Conservation (phyloP, 2,329 filamentous ascomycete genomes). For the Zasmidium citrigriseum region DNA sequence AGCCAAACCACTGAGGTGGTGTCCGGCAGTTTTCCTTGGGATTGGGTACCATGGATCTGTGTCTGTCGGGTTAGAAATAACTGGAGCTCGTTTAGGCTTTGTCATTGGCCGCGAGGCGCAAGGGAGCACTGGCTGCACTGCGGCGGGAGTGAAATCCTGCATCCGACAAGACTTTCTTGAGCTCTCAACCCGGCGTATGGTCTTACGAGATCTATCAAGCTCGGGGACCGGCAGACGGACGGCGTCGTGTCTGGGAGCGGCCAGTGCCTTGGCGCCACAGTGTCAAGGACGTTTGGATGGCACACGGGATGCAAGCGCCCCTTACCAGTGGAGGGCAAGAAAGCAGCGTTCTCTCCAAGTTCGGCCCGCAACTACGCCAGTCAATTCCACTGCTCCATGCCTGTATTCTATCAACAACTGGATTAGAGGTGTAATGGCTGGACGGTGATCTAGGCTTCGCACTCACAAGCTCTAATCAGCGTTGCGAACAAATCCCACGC, state of each 20-base stretch:
- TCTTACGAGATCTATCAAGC: too few species aligned
- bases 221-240: background rate
- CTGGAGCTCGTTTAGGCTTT: background rate
- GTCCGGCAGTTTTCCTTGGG: background rate
- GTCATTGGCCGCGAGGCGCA: background rate
- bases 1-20: background rate
- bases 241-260: background rate
- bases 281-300: background rate
- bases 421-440: background rate
- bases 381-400: too few species aligned
- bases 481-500: background rate
- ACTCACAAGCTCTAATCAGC: too few species aligned
- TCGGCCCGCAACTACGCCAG: background rate
- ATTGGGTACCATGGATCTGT: background rate
- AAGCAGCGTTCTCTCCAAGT: background rate
- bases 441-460: background rate
- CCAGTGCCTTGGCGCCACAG: background rate
- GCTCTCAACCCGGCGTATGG: background rate
- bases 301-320: background rate
- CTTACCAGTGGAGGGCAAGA: background rate
- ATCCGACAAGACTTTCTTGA: background rate
- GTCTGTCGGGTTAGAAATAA: background rate
- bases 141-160: background rate
- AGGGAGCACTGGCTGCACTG: background rate
- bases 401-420: too few species aligned